Evolutionary conservation across 352 stramenopile species (phyloP).

Genomic region (Phytophthora megakarya): DNA sequence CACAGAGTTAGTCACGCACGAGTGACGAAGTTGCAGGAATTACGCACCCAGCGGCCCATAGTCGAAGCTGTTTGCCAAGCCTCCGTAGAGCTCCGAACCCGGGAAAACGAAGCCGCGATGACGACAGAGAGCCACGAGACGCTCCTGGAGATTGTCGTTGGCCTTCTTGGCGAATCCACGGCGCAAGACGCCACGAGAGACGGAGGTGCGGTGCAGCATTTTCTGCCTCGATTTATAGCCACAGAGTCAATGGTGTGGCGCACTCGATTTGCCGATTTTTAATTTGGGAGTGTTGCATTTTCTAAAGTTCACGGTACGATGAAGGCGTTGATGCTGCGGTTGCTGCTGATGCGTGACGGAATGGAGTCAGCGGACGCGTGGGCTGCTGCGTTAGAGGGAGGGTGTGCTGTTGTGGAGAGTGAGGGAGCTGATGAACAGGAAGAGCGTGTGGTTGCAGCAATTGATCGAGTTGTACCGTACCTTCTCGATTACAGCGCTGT

Average conservation of each 20-base stretch:
- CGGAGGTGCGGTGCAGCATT: conserved; percentile 13
- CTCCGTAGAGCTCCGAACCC: conserved; percentile 97
- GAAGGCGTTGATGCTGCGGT: conserved; percentile 27
- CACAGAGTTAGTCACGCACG: neutral
- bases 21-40: neutral
- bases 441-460: conserved; percentile 13
- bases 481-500: conserved; percentile 54
- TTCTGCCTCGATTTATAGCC: neutral
- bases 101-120: conserved; percentile 94
- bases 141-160: conserved; percentile 59
- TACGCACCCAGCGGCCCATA: conserved; percentile 90
- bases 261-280: neutral
- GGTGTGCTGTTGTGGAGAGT: neutral
- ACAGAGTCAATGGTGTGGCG: neutral
- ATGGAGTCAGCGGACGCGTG: conserved; percentile 37
- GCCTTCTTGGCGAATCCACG: conserved; percentile 49
- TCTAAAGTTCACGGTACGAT: neutral
- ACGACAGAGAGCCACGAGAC: conserved; percentile 84
- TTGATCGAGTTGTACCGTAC: conserved; percentile 48
- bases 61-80: conserved; percentile 97
- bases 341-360: conserved; percentile 28
- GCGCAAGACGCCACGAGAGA: conserved; percentile 1
- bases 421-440: neutral
- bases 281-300: neutral
- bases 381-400: conserved; percentile 9